Base-by-base conservation (phyloP, 2,329 filamentous ascomycete genomes). In the Aspergillus ochraceus region DNA sequence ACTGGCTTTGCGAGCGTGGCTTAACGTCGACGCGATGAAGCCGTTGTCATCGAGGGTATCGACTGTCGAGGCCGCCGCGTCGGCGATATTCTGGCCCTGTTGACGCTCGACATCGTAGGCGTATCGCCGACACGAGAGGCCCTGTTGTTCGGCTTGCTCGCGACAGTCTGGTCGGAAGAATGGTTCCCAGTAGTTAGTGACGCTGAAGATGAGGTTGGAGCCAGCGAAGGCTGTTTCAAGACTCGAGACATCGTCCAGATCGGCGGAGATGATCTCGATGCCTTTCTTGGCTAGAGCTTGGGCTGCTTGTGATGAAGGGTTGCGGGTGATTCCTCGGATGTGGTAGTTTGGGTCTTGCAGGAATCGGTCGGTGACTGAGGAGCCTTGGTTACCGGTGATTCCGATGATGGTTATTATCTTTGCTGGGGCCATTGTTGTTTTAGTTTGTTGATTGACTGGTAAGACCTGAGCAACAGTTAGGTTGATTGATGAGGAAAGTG, bases 181-280 rank as follows among this genome's bases (percentile, higher is more conserved):
- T 2, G 78, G 76, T 56, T 83, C 81, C 79, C 80, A 85, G 71
- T 81, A 86, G 64, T 85, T 78, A 0, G 83, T 86, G 47, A 84
- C 79, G 63, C 76, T 79, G 74, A 85, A 86, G 61, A 86, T 84
- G 60, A 79, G 63, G 54, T 79, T 79, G 24, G 82, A 81, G 12
- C 77, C 81, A 0, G 63, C 22, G 50, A 74, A 70, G 17, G 72
- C 71, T 3, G 54, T 8, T 5, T 56, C 57, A 0, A 75, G 63
- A 3, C 60, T 66, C 1, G 42, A 6, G 1, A 52, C 9, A 49
- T 74, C 66, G 52, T 73, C 60, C 20, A 74, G 63, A 36, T 74
- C 62, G 24, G 62, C 71, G 6, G 57, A 10, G 14, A 73, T 63
- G 8, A 75, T 61, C 51, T 74, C 69, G n/a, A 71, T 62, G 10